Conservation (phyloP, 345 rosid genomes). For the Populus tremula region DNA sequence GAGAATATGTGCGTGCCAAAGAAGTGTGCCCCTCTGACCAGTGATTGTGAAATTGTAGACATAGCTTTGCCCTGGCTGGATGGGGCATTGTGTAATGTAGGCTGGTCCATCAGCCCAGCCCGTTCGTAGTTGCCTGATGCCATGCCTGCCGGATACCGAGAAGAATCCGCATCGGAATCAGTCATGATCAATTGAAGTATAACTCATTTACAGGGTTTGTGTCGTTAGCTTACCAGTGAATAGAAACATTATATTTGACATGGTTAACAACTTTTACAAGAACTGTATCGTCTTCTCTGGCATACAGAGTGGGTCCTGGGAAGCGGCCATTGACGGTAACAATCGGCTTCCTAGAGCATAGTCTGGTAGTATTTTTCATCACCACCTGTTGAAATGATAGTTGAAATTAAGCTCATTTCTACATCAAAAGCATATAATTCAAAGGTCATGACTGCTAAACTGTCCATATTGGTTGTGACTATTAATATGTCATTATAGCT, state of each 20-base stretch:
- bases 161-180: not conserved
- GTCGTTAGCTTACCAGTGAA: constrained; percentile 51
- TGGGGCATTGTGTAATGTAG: constrained; percentile 75
- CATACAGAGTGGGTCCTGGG: constrained; percentile 55
- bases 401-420: not conserved
- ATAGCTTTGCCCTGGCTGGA: constrained; percentile 55
- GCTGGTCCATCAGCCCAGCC: constrained; percentile 94
- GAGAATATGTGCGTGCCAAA: constrained; percentile 70
- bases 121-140: constrained; percentile 61
- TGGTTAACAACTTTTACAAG: constrained; percentile 53
- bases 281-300: constrained; percentile 54
- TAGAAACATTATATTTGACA: constrained; percentile 57
- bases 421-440: not conserved
- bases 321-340: constrained; percentile 44
- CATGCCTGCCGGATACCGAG: constrained; percentile 52
- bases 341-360: constrained; percentile 43
- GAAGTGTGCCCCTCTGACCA: constrained; percentile 68
- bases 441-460: not conserved
- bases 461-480: not conserved
- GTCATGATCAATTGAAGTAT: not conserved
- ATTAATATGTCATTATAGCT: not conserved
- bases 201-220: not conserved
- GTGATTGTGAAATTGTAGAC: constrained; percentile 55
- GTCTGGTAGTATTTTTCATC: constrained; percentile 32
- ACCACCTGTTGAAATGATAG: constrained; percentile 30